These are phyloP conservation scores for Cladorrhinum sp. DNA, from an alignment of 2,329 filamentous ascomycete genomes.

Conservation along the genomic window DNA sequence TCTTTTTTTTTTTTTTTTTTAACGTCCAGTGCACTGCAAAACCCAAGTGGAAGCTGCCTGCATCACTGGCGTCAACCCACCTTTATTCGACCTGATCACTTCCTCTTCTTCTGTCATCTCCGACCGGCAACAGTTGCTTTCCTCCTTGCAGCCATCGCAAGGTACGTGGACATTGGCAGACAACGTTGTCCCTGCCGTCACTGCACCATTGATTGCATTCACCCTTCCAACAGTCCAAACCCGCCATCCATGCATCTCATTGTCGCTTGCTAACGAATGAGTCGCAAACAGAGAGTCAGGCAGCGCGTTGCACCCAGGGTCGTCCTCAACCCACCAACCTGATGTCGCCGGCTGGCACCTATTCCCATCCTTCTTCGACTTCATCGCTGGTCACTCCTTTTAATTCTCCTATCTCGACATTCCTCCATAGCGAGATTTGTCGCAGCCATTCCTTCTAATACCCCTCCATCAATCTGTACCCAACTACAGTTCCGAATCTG, in stretches of 20 bases:
- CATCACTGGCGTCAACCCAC: conserved; percentile 18
- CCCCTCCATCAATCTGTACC: background rate
- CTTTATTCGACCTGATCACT: conserved; percentile 10
- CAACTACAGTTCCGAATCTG: background rate
- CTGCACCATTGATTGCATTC: background rate
- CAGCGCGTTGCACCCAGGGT: conserved; percentile 22
- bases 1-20: background rate
- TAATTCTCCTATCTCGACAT: background rate
- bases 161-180: conserved; percentile 5
- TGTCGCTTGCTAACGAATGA: conserved; percentile 11
- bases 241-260: background rate
- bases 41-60: conserved; percentile 9
- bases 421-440: background rate
- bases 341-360: conserved; percentile 22
- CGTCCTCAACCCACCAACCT: conserved; percentile 1
- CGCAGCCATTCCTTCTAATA: background rate
- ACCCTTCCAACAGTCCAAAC: background rate
- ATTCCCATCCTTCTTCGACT: conserved; percentile 9
- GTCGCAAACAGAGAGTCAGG: conserved; percentile 21
- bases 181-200: background rate
- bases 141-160: conserved; percentile 15
- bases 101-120: conserved; percentile 8
- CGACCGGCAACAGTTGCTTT: conserved; percentile 15
- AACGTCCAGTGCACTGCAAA: background rate
- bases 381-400: background rate